Conservation (phyloP, 129 eudicot species). For the Helianthus annuus region DNA sequence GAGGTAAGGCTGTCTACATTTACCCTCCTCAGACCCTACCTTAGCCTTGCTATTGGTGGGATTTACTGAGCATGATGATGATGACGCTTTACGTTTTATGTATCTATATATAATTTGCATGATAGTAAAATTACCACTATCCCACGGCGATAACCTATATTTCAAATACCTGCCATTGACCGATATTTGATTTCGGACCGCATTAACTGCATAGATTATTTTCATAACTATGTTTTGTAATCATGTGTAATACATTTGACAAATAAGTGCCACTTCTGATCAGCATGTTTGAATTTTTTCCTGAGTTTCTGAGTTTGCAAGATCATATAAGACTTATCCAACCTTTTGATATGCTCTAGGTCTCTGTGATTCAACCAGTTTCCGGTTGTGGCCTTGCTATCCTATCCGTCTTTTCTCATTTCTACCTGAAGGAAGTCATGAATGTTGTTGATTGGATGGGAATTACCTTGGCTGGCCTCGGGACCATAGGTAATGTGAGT, state of each 20-base stretch:
- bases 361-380: conserved; percentile 95
- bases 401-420: conserved; percentile 92
- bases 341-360: conserved; percentile 44
- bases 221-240: background rate
- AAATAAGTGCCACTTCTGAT: background rate
- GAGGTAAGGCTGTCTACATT: no score
- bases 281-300: background rate
- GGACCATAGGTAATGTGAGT: conserved; percentile 97
- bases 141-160: no score
- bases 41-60: no score
- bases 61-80: no score
- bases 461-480: conserved; percentile 86
- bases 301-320: conserved; percentile 3
- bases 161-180: no score
- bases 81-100: no score
- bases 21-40: no score
- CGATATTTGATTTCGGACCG: no score
- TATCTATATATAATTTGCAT: no score
- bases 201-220: background rate
- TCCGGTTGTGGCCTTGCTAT: conserved; percentile 98
- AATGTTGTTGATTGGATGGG: conserved; percentile 94
- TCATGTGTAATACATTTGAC: background rate
- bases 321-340: background rate
- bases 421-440: conserved; percentile 92
- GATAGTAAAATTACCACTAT: no score